A percentile compares a stretch with the other conserved stretches of the same genome.
These are phyloP conservation scores for Grifola frondosa DNA, from an alignment of 1,284 basidiomycete genomes.

Conservation along the genomic window DNA sequence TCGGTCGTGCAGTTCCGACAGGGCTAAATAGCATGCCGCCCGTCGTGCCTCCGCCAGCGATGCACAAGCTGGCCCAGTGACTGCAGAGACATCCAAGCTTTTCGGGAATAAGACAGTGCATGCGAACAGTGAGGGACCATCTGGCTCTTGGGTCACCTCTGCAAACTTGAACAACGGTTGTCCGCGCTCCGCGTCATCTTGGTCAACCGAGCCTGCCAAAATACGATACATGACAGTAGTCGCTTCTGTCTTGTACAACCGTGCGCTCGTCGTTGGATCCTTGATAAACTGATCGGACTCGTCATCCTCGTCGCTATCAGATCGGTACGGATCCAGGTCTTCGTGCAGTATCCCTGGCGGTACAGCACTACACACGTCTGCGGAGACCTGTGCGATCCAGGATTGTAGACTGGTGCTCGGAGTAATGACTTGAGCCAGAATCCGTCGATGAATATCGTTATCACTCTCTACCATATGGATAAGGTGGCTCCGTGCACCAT, in stretches of 20 bases:
- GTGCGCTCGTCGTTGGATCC: slow-evolving; percentile 59
- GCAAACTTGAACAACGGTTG: not conserved
- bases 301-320: slow-evolving; percentile 47
- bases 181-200: not conserved
- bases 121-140: slow-evolving; percentile 18
- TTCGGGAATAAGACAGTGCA: slow-evolving; percentile 53
- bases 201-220: not conserved
- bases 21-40: slow-evolving; percentile 45
- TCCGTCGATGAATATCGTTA: slow-evolving; percentile 53
- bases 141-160: not conserved
- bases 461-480: slow-evolving; percentile 63
- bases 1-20: slow-evolving; percentile 46
- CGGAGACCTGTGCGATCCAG: slow-evolving; percentile 49
- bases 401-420: slow-evolving; percentile 32
- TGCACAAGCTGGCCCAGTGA: slow-evolving; percentile 44
- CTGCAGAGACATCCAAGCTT: slow-evolving; percentile 38
- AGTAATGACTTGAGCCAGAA: slow-evolving; percentile 36
- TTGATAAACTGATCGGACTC: slow-evolving; percentile 38
- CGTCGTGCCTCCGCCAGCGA: slow-evolving; percentile 56
- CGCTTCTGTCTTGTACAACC: slow-evolving; percentile 56
- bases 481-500: slow-evolving; percentile 48
- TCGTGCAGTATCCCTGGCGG: slow-evolving; percentile 47
- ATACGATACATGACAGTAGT: slow-evolving; percentile 19
- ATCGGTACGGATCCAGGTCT: slow-evolving; percentile 41
- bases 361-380: slow-evolving; percentile 39